Conservation (phyloP, 495 filamentous ascomycete species). For the Hypomontagnella submonticulosa region DNA sequence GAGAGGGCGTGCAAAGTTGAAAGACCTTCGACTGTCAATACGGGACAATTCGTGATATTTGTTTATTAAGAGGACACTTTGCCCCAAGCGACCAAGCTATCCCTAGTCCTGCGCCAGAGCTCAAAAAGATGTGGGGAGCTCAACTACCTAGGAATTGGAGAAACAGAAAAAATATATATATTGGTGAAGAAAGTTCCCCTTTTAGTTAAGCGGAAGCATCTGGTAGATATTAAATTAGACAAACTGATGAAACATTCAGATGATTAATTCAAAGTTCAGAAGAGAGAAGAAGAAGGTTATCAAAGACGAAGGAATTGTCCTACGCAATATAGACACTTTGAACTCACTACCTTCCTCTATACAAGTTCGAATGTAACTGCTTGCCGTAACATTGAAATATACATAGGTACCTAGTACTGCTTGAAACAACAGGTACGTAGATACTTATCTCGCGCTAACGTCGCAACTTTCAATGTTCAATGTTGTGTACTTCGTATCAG, state of each 20-base stretch:
- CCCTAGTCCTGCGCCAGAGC: slow-evolving; percentile 25
- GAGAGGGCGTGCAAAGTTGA: slow-evolving; percentile 10
- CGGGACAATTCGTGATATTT: slow-evolving; percentile 21
- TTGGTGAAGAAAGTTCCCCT: slow-evolving; percentile 4
- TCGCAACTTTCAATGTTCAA: background rate
- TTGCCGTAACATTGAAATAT: slow-evolving; percentile 2
- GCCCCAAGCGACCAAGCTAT: slow-evolving; percentile 41
- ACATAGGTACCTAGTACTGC: slow-evolving; percentile 10
- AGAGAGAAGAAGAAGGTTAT: background rate
- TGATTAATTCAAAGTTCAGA: slow-evolving; percentile 14
- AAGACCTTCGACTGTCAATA: background rate
- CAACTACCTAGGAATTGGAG: slow-evolving; percentile 16
- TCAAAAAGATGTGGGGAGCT: slow-evolving; percentile 41
- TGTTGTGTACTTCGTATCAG: slow-evolving; percentile 24
- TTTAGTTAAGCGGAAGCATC: slow-evolving; percentile 9
- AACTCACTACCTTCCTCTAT: slow-evolving; percentile 16
- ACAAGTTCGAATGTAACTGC: slow-evolving; percentile 14
- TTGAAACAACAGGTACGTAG: slow-evolving; percentile 31
- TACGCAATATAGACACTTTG: slow-evolving; percentile 19
- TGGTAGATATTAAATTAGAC: background rate
- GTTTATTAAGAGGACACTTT: slow-evolving; percentile 46
- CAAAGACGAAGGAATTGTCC: background rate
- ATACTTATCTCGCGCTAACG: slow-evolving; percentile 27
- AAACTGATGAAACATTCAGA: slow-evolving; percentile 6
- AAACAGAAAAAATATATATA: background rate